A percentile compares a stretch with the other conserved stretches of the same genome.
Evolutionary conservation across 768 basidiomycete species (phyloP).

Genomic region (Pleurotus cornucopiae): DNA sequence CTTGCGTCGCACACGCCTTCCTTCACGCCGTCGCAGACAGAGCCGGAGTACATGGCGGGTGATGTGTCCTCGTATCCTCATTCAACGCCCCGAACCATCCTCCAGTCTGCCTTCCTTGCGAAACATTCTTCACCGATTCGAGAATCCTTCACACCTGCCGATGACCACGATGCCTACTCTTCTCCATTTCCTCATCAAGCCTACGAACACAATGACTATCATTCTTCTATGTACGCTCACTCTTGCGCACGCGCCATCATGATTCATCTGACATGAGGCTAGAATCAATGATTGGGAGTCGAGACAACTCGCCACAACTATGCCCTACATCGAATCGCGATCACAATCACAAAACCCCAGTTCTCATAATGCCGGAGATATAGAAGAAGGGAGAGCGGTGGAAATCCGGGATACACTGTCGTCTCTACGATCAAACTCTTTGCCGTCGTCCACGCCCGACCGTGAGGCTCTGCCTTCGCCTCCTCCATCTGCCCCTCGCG

Average conservation of each 20-base stretch:
- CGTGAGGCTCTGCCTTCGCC: not conserved
- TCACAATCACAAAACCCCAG: conserved; percentile 7
- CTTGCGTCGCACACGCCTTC: conserved; percentile 25
- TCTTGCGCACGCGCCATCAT: not conserved
- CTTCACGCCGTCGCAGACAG: conserved; percentile 12
- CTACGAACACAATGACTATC: conserved; percentile 1
- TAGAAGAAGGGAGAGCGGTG: conserved; percentile 5
- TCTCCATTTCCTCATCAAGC: not conserved
- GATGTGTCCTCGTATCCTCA: conserved; percentile 10
- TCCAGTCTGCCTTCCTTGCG: not conserved
- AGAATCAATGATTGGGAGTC: conserved; percentile 5
- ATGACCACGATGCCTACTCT: not conserved
- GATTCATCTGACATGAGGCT: not conserved
- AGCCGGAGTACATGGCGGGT: conserved; percentile 1
- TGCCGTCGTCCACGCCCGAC: conserved; percentile 3
- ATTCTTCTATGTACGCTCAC: conserved; percentile 7
- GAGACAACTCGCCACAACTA: not conserved
- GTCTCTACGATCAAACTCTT: not conserved
- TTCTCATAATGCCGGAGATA: not conserved
- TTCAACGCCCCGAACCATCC: conserved; percentile 11
- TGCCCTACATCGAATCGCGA: conserved; percentile 7
- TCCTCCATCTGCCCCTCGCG: not conserved
- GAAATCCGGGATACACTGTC: conserved; percentile 6
- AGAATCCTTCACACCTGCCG: not conserved
- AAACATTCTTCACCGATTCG: not conserved